These are phyloP conservation scores for Pythium rhizo-oryzae DNA, from an alignment of 352 stramenopile genomes.

Conservation along the genomic window DNA sequence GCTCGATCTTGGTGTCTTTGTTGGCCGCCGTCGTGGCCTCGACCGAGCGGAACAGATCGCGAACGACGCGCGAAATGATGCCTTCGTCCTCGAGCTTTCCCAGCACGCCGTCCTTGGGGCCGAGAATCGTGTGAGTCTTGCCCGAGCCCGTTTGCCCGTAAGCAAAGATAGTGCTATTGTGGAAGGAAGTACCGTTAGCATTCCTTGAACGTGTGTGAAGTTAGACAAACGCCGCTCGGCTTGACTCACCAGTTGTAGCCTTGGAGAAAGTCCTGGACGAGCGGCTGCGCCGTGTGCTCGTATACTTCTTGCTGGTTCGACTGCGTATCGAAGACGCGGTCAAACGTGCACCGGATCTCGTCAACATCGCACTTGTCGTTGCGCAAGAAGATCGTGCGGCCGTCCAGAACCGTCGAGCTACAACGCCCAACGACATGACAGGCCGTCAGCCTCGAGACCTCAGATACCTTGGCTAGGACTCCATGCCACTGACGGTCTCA, in stretches of 20 bases:
- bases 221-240: not conserved
- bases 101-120: slow-evolving; percentile 61
- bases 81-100: slow-evolving; percentile 63
- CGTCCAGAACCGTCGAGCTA: slow-evolving; percentile 61
- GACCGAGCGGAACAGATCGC: slow-evolving; percentile 51
- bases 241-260: slow-evolving; percentile 71
- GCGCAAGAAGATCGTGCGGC: slow-evolving; percentile 59
- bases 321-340: slow-evolving; percentile 64
- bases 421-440: not conserved
- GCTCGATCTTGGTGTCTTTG: slow-evolving; percentile 38
- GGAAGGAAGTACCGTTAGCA: not conserved
- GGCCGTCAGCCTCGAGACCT: not conserved
- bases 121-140: slow-evolving; percentile 76
- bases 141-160: slow-evolving; percentile 57
- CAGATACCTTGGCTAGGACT: too few relatives aligned
- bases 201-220: not conserved
- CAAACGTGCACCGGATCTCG: slow-evolving; percentile 76
- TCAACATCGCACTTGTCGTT: slow-evolving; percentile 75
- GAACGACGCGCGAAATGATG: slow-evolving; percentile 64
- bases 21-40: slow-evolving; percentile 21
- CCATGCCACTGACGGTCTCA: slow-evolving; percentile 16
- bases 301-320: slow-evolving; percentile 74
- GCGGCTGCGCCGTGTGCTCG: slow-evolving; percentile 61
- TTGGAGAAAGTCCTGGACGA: slow-evolving; percentile 67
- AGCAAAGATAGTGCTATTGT: slow-evolving; percentile 51